Evolutionary conservation across 1,139 yeast genomes (phyloP).

Genomic region (Yamadazyma songkhlaensis): DNA sequence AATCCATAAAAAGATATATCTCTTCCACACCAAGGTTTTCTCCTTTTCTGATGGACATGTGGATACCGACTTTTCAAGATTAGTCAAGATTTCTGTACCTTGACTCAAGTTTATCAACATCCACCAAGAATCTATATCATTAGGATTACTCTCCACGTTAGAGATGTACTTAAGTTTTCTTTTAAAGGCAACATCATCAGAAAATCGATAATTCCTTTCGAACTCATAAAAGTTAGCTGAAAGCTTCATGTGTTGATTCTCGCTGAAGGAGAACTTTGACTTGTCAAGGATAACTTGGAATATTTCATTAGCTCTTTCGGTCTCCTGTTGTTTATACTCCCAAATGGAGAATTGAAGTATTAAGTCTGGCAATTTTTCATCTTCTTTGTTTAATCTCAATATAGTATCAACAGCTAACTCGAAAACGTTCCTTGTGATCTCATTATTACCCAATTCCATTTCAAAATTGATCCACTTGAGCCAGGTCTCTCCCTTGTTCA

Average conservation of each 20-base stretch:
- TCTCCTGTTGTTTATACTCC: constrained; percentile 65
- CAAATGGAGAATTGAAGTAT: constrained; percentile 61
- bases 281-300: constrained; percentile 48
- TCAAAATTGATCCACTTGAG: constrained; percentile 42
- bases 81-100: constrained; percentile 25
- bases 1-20: constrained; percentile 71
- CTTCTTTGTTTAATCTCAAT: constrained; percentile 21
- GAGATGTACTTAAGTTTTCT: constrained; percentile 56
- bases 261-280: constrained; percentile 31
- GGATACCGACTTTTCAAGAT: constrained; percentile 46
- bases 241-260: constrained; percentile 36
- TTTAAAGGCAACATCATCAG: constrained; percentile 52
- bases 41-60: constrained; percentile 26
- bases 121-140: constrained; percentile 84
- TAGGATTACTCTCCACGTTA: constrained; percentile 43
- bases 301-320: constrained; percentile 66
- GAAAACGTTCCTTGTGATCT: constrained; percentile 55
- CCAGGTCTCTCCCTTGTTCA: constrained; percentile 64
- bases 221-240: constrained; percentile 53
- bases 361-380: constrained; percentile 24
- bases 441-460: constrained; percentile 9
- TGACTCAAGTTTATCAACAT: constrained; percentile 49
- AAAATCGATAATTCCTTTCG: constrained; percentile 64
- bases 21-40: constrained; percentile 58
- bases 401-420: constrained; percentile 63